Evolutionary conservation across 768 basidiomycete genomes (phyloP).

Genomic region (Pulveroboletus sp.): DNA sequence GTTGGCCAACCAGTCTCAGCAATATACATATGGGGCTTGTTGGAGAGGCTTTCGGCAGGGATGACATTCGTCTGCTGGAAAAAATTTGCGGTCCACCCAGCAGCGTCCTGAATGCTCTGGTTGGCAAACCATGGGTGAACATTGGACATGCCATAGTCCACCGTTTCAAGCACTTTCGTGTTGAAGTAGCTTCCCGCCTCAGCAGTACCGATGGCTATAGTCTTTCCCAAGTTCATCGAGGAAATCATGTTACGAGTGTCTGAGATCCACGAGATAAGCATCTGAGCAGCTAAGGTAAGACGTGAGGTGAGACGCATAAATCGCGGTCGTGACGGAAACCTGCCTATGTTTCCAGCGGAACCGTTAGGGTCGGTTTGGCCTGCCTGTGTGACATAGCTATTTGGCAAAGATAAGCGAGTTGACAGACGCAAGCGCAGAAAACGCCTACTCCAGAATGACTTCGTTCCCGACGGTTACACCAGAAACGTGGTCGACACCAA

Average conservation of each 20-base stretch:
- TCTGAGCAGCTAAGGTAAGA: slow-evolving; percentile 43
- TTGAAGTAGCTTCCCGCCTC: slow-evolving; percentile 90
- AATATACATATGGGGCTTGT: slow-evolving; percentile 79
- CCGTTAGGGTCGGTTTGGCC: slow-evolving; percentile 53
- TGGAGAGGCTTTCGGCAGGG: slow-evolving; percentile 52
- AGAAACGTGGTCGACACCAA: slow-evolving; percentile 66
- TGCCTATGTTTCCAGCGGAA: slow-evolving; percentile 45
- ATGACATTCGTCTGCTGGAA: slow-evolving; percentile 64
- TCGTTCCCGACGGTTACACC: slow-evolving; percentile 94
- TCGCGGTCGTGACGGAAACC: not conserved
- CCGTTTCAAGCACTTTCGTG: slow-evolving; percentile 51
- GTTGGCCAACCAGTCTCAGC: slow-evolving; percentile 93
- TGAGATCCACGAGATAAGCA: slow-evolving; percentile 60
- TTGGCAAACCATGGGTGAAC: slow-evolving; percentile 96
- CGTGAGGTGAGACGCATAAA: not conserved
- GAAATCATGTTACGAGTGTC: slow-evolving; percentile 57
- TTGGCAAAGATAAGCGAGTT: slow-evolving; percentile 1
- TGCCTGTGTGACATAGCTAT: slow-evolving; percentile 54
- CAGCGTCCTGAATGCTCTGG: slow-evolving; percentile 57
- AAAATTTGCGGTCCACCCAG: slow-evolving; percentile 78
- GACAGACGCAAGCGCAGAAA: not conserved
- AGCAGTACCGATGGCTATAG: slow-evolving; percentile 67
- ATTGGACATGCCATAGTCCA: slow-evolving; percentile 83
- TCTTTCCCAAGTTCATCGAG: slow-evolving; percentile 52
- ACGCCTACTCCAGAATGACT: slow-evolving; percentile 69